A percentile compares a stretch with the other conserved stretches of the same genome.
phyloP scores from a whole-genome alignment of 495 filamentous ascomycete genomes.

The Penicillium subrubescens region DNA sequence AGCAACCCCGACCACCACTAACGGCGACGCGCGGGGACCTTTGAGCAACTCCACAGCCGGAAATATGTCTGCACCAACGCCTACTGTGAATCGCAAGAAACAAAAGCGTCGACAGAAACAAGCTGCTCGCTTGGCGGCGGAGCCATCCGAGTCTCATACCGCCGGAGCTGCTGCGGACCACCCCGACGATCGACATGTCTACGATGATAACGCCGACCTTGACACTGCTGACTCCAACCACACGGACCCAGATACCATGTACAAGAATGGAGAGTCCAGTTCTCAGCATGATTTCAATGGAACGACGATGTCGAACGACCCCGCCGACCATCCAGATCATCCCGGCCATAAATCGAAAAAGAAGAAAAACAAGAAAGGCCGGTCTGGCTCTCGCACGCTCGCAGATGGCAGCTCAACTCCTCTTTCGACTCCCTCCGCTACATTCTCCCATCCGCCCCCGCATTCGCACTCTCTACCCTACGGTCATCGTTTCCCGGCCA shows the following conservation, averaged over 20 bases:
- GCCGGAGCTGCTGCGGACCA: slow-evolving; percentile 26
- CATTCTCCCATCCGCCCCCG: slow-evolving; percentile 45
- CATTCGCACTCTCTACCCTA: slow-evolving; percentile 34
- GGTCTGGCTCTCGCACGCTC: slow-evolving; percentile 36
- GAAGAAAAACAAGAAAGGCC: slow-evolving; percentile 48
- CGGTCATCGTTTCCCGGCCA: slow-evolving; percentile 33
- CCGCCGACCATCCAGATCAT: slow-evolving; percentile 16
- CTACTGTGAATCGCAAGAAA: slow-evolving; percentile 82
- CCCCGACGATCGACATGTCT: slow-evolving; percentile 27
- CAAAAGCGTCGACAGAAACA: slow-evolving; percentile 80
- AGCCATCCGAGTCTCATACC: slow-evolving; percentile 31
- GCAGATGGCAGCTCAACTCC: slow-evolving; percentile 47
- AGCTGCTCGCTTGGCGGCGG: slow-evolving; percentile 71
- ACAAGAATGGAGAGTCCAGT: slow-evolving; percentile 19
- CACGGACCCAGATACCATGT: slow-evolving; percentile 19
- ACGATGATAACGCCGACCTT: slow-evolving; percentile 35
- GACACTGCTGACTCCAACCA: slow-evolving; percentile 27
- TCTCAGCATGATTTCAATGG: slow-evolving; percentile 11
- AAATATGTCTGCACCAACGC: slow-evolving; percentile 34
- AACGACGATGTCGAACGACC: slow-evolving; percentile 15
- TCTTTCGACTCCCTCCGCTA: slow-evolving; percentile 42
- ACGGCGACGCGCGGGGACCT: slow-evolving; percentile 36
- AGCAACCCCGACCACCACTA: slow-evolving; percentile 39
- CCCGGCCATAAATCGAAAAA: slow-evolving; percentile 47
- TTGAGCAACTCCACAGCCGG: slow-evolving; percentile 30